Base-by-base conservation (phyloP, 495 filamentous ascomycete species). In the Penicillium turbatum region DNA sequence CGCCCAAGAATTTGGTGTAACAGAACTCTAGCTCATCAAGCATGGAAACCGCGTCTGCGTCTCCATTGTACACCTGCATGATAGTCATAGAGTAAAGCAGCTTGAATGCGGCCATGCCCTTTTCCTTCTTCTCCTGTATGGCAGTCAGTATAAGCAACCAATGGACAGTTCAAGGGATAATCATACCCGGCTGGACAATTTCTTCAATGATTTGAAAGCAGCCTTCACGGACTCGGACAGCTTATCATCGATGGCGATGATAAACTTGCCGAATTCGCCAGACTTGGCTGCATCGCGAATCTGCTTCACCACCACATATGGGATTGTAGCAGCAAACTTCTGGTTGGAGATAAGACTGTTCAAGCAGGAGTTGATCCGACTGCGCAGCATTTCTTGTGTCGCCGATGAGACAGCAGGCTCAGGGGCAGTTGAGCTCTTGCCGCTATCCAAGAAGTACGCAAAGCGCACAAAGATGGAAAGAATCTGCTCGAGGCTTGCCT, bases 51-150 rank as follows among this genome's bases (percentile, higher is more conserved):
- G 91, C 88, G 58, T 97, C 93, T 0, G 86, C 78, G 51, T 95
- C 89, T 16, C 87, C 88, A 60, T 90, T 87, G 71, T 93, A 92
- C n/a, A 96, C 78, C 62, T 96, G 89, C 29, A 97, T 69, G 42
- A 97, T 81, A 2, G 86, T 85, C 51, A 95, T 77, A n/a, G 88
- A 87, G 67, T 93, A 92, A 7, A 97, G 75, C 7, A 97, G 77
- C 38, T 85, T 84, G 55, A 95, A 86, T 0, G 88, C 87, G 35
- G 82, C 63, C 49, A 72, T 57, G 48, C 71, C 56, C 42, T 71
- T 64, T 2, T 64, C 65, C 37, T 72, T 70, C 54, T 73, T 72
- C n/a, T 74, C 68, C 71, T 70, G 12, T 29, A 1, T 35, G 0
- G 12, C 27, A 19, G 17, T 41, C 24, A 48, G 44, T 35, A 42